A percentile compares a stretch with the other conserved stretches of the same genome.
phyloP scores from a whole-genome alignment of 768 basidiomycete species.

The Trametes cinnabarina region DNA sequence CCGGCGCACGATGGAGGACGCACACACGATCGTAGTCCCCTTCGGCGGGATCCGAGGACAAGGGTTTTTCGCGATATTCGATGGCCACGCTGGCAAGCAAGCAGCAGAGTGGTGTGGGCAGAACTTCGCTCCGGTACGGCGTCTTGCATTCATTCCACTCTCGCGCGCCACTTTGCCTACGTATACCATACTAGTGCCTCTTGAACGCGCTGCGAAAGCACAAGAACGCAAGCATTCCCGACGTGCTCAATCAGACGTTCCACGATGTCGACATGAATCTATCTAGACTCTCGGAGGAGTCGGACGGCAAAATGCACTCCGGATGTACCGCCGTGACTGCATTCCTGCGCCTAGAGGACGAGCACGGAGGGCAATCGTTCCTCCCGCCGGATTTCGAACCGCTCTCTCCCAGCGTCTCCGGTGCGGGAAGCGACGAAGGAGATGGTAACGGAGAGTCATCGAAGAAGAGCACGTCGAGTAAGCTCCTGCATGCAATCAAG shows the following conservation, averaged over 20 bases:
- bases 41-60: conserved; percentile 90
- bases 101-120: conserved; percentile 98
- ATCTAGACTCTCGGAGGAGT: conserved; percentile 80
- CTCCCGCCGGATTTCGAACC: conserved; percentile 32
- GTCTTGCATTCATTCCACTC: not conserved
- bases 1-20: conserved; percentile 94
- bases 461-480: conserved; percentile 33
- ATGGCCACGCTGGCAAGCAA: conserved; percentile 98
- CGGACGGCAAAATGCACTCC: conserved; percentile 90
- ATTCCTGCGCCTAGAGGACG: conserved; percentile 89
- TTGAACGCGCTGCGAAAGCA: conserved; percentile 66
- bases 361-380: conserved; percentile 70
- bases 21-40: conserved; percentile 94
- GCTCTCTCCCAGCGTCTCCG: conserved; percentile 17
- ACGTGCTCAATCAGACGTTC: conserved; percentile 90
- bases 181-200: conserved; percentile 46
- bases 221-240: conserved; percentile 66
- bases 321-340: conserved; percentile 97
- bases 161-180: conserved; percentile 2
- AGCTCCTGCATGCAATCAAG: conserved; percentile 30
- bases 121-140: conserved; percentile 86
- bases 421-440: conserved; percentile 43
- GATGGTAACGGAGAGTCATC: conserved; percentile 42
- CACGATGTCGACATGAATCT: conserved; percentile 85
- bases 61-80: conserved; percentile 97